Percentiles rank a stretch among this genome's conserved stretches.
Evolutionary conservation across 2,329 filamentous ascomycete genomes (phyloP).

Genomic region (Lojkania enalia): DNA sequence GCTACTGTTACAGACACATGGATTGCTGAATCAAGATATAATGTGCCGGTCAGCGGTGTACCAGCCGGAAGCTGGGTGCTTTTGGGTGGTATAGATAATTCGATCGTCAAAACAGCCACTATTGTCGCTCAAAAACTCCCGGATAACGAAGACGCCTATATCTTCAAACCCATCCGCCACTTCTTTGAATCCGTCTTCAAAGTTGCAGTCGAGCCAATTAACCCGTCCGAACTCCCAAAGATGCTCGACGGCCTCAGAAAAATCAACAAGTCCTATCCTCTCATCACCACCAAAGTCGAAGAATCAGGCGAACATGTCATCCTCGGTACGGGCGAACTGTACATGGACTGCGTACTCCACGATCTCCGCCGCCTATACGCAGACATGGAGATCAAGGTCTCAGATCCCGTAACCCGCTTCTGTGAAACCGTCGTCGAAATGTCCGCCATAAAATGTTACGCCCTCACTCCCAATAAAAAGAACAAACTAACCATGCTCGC

Average conservation of each 20-base stretch:
- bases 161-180: constrained; percentile 90
- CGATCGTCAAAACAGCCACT: constrained; percentile 96
- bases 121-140: constrained; percentile 79
- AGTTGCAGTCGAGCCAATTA: constrained; percentile 96
- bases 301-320: constrained; percentile 97
- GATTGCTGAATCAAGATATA: constrained; percentile 91
- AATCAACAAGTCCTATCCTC: constrained; percentile 96
- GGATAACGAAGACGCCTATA: constrained; percentile 89
- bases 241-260: constrained; percentile 97
- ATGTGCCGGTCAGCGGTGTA: constrained; percentile 85
- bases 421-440: constrained; percentile 98
- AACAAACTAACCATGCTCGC: constrained; percentile 99
- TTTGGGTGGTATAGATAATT: constrained; percentile 93
- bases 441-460: constrained; percentile 96
- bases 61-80: constrained; percentile 93
- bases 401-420: constrained; percentile 94
- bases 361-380: constrained; percentile 92
- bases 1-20: constrained; percentile 84
- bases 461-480: constrained; percentile 97
- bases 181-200: constrained; percentile 98
- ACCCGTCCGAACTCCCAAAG: constrained; percentile 95
- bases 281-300: constrained; percentile 95
- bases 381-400: constrained; percentile 99
- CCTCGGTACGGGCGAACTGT: constrained; percentile 94
- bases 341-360: constrained; percentile 98